phyloP scores from a whole-genome alignment of 345 rosid genomes.

The Pistacia integerrima region DNA sequence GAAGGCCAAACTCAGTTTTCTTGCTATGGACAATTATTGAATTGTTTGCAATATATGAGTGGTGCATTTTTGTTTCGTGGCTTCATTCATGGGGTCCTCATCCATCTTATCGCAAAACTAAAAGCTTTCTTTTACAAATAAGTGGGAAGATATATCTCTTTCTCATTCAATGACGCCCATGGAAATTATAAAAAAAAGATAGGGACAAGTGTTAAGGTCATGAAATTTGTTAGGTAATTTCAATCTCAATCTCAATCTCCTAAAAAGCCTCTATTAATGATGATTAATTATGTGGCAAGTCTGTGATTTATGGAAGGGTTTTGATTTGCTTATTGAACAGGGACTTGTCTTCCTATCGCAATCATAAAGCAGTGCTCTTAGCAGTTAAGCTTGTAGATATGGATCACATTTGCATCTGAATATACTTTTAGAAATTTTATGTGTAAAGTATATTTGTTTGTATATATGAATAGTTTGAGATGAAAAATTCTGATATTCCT shows the following conservation, averaged over 20 bases:
- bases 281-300: too few relatives aligned
- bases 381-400: too few relatives aligned
- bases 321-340: too few relatives aligned
- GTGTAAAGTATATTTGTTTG: not conserved
- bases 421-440: not conserved
- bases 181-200: not conserved
- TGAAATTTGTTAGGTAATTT: not conserved
- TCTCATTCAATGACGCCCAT: not conserved
- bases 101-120: not conserved
- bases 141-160: not conserved
- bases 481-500: not conserved
- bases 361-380: too few relatives aligned
- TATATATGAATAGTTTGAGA: not conserved
- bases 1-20: not conserved
- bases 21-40: constrained; percentile 12
- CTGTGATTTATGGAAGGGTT: not conserved
- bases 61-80: not conserved
- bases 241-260: not conserved
- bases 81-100: not conserved
- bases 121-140: not conserved
- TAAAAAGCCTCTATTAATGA: not conserved
- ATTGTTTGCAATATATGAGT: not conserved
- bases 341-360: too few relatives aligned
- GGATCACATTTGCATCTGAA: too few relatives aligned
- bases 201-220: not conserved